phyloP scores from a whole-genome alignment of 495 filamentous ascomycete genomes.

The Hypoxylon trugodes region DNA sequence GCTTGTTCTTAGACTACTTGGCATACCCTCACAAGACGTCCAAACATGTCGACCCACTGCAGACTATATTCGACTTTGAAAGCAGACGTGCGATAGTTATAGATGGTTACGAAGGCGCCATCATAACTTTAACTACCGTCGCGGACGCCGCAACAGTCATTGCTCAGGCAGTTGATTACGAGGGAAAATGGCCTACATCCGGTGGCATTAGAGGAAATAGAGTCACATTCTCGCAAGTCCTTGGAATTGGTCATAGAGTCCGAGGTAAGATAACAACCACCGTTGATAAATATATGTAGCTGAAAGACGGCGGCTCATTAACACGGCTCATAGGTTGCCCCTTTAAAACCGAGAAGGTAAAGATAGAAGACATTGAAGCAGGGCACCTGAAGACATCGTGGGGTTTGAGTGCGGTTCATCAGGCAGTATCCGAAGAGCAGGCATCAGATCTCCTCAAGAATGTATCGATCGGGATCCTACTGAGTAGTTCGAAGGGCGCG shows the following conservation, averaged over 20 bases:
- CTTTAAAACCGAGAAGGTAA: slow-evolving; percentile 56
- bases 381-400: slow-evolving; percentile 57
- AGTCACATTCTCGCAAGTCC: slow-evolving; percentile 51
- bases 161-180: slow-evolving; percentile 59
- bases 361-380: slow-evolving; percentile 54
- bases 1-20: slow-evolving; percentile 63
- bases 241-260: slow-evolving; percentile 58
- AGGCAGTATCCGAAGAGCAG: slow-evolving; percentile 53
- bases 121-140: slow-evolving; percentile 58
- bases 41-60: slow-evolving; percentile 55
- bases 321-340: slow-evolving; percentile 38
- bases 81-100: slow-evolving; percentile 59
- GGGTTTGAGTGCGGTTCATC: slow-evolving; percentile 52
- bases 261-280: slow-evolving; percentile 51
- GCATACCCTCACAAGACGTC: slow-evolving; percentile 58
- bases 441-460: slow-evolving; percentile 43
- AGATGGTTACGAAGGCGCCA: slow-evolving; percentile 53
- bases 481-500: slow-evolving; percentile 50
- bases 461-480: slow-evolving; percentile 50
- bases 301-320: slow-evolving; percentile 14
- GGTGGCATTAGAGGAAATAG: slow-evolving; percentile 61
- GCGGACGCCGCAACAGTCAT: slow-evolving; percentile 58
- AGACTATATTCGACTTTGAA: slow-evolving; percentile 56
- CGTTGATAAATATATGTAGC: neutral
- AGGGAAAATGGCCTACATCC: slow-evolving; percentile 64